Base-by-base conservation (phyloP, 75 land plant genomes). In the Ceratopteris richardii region DNA sequence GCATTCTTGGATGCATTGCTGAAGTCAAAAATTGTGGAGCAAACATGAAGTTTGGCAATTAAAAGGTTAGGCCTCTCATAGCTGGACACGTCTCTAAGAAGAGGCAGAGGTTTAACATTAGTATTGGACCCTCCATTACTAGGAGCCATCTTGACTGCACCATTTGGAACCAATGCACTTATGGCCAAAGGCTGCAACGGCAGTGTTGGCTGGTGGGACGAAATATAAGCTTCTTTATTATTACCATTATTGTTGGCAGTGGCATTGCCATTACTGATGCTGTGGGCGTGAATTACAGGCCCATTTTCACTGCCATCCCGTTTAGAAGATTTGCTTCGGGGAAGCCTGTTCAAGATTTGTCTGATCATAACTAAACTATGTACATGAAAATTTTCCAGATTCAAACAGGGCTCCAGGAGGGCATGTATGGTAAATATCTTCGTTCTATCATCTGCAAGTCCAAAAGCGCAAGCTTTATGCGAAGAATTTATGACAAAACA, bases 11-110 rank as follows among this genome's bases (percentile, higher is more conserved):
- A 51, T 0, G 77, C 44, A 53, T 87, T 81, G 16, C 71, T 57
- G 59, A 83, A 83, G 64, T 87, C 92, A 47, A 79, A 87, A n/a
- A 67, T 19, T 55, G 61, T 21, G 40, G 66, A 72, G 44, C 92
- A 87, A 29, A 81, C 55, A 28, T 69, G 68, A 23, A 88, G 62
- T 62, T 88, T 88, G 44, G 80, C 58, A 21, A 77, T 12, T 56
- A 88, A 84, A 27, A 88, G 73, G 19, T 10, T 51, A 40, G 42
- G 85, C n/a, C 84, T 69, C 4, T 88, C 88, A 1, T 77, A 55
- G 9, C 46, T 73, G 6, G 85, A 60, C n/a, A 79, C 93, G 17
- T 88, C 88, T 13, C 79, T 56, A 58, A 86, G 77, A 42, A 57
- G 40, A 0, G 88, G 88, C 11, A 85, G 73, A 31, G 67, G 29